These are phyloP conservation scores for Narthecium ossifragum DNA, from an alignment of 106 monocot species.

Conservation along the genomic window DNA sequence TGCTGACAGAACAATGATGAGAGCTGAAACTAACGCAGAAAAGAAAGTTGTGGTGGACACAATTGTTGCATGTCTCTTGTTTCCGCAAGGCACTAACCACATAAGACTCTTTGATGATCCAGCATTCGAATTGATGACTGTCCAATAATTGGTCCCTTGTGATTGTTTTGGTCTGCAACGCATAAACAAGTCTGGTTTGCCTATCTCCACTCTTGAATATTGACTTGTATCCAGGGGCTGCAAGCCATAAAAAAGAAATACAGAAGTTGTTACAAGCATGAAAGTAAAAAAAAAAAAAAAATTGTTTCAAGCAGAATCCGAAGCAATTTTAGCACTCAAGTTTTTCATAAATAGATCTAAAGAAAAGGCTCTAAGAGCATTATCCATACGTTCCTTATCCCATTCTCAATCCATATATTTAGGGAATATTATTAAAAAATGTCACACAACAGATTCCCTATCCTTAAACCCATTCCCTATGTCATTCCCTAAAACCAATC, in stretches of 20 bases:
- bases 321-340: too few relatives aligned
- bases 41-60: conserved; percentile 48
- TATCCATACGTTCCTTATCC: too few relatives aligned
- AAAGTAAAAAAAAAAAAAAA: too few relatives aligned
- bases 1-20: conserved; percentile 38
- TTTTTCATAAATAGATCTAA: too few relatives aligned
- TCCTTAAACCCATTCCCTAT: too few relatives aligned
- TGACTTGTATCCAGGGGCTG: conserved; percentile 50
- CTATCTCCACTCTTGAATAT: conserved; percentile 37
- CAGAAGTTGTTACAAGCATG: not conserved
- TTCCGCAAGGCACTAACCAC: conserved; percentile 61
- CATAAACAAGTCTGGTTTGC: conserved; percentile 28
- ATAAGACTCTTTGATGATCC: conserved; percentile 3
- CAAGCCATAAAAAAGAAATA: conserved; percentile 15
- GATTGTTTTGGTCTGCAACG: conserved; percentile 26
- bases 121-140: conserved; percentile 7
- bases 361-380: too few relatives aligned
- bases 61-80: conserved; percentile 27
- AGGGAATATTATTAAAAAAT: too few relatives aligned
- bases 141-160: conserved; percentile 25
- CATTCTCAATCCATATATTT: too few relatives aligned
- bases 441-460: too few relatives aligned
- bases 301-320: too few relatives aligned
- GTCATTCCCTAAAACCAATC: too few relatives aligned
- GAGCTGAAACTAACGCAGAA: conserved; percentile 38